These are phyloP conservation scores for Musa itinerans DNA, from an alignment of 176 grass and related monocot species.

Conservation along the genomic window DNA sequence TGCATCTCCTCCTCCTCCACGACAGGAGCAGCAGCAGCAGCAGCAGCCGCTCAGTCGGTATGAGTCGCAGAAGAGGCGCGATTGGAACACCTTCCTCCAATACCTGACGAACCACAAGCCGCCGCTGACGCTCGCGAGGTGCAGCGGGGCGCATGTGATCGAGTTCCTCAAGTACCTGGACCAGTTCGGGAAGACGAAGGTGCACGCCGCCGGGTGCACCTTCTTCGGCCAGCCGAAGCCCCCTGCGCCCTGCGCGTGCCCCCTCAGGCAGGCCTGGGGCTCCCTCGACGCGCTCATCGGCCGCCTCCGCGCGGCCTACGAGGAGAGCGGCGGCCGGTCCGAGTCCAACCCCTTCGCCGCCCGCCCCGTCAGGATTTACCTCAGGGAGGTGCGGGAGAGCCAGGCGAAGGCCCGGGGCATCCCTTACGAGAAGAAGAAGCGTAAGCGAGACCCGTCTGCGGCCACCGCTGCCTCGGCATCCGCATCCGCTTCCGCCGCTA, in stretches of 20 bases:
- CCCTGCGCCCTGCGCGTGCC: constrained; percentile 13
- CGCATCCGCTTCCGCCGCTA: too few species aligned
- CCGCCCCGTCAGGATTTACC: neutral
- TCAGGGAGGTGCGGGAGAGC: constrained; percentile 7
- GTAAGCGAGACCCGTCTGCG: neutral
- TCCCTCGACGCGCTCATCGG: constrained; percentile 21
- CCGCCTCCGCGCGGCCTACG: constrained; percentile 19
- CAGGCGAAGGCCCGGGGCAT: constrained; percentile 14
- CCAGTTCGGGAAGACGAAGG: constrained; percentile 20
- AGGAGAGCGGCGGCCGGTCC: constrained; percentile 13
- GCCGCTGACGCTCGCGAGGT: constrained; percentile 10
- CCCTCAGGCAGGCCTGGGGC: constrained; percentile 17
- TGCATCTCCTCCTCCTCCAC: neutral
- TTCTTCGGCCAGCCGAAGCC: constrained; percentile 12
- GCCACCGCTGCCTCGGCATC: too few species aligned
- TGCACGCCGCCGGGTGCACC: constrained; percentile 8
- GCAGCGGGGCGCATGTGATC: constrained; percentile 13
- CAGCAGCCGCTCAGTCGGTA: neutral
- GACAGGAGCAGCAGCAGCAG: neutral
- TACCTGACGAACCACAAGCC: constrained; percentile 13
- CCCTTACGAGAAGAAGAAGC: constrained; percentile 18
- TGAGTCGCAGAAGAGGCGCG: constrained; percentile 10
- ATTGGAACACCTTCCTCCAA: constrained; percentile 14
- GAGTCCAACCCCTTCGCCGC: constrained; percentile 21
- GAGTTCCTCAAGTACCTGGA: constrained; percentile 16